Base-by-base conservation (phyloP, 2,329 filamentous ascomycete genomes). In the Botrytis elliptica region DNA sequence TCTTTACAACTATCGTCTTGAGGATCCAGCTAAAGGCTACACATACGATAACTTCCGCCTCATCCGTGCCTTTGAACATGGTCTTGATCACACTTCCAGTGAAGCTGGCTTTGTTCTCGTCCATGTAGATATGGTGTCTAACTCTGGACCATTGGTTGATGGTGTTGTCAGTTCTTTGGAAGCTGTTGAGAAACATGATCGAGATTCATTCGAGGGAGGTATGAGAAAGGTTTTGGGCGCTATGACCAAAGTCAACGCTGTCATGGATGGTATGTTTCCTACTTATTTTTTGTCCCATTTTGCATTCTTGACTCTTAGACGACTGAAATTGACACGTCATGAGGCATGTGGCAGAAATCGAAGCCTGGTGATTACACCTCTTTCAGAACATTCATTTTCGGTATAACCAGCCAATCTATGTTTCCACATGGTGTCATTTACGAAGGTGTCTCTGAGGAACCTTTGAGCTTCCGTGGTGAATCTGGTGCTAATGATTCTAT, bases 311-410 rank as follows among this genome's bases (percentile, higher is more conserved):
- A 42, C 3, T 57, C 5, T 57, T 72, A 77, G 74, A 77, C 75
- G 76, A 73, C 76, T 80, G 77, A 78, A 77, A 79, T 77, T 80
- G 76, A 80, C 77, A 74, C 57, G 60, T 78, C 16, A 52, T 67
- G 63, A 90, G 88, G 86, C 63, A 98, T 98, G 95, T 98, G 95
- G 95, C 88, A 87, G 75, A 93, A 94, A 82, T 96, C 93, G 73
- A 92, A 93, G 78, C 95, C 95, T 3, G 87, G 88, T 29, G 89
- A 94, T 77, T 98, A 98, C 84, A 93, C 92, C 74, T 92, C 89
- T 78, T 98, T 97, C 88, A 92, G 95, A 59, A 97, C 95, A 18
- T 98, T 98, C 85, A 98, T 98, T 84, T 97, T 97, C 81, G 95
- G 95, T 78, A 97, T 98, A 83, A 97, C 94, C 1, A 92, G 89